These are phyloP conservation scores for Camelina hispida DNA, from an alignment of 345 rosid genomes.

Conservation along the genomic window DNA sequence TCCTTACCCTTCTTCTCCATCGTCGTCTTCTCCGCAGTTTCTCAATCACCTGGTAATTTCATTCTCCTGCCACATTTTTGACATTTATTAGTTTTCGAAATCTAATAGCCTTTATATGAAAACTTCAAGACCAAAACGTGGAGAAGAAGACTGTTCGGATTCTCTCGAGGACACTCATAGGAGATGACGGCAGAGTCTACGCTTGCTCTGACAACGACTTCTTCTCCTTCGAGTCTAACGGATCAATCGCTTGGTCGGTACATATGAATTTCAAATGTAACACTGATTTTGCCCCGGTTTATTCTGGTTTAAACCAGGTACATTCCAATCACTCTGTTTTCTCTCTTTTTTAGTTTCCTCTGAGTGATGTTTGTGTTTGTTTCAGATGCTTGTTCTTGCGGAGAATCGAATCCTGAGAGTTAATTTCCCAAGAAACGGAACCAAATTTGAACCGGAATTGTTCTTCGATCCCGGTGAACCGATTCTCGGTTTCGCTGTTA, in stretches of 20 bases:
- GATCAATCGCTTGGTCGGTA: conserved; percentile 76
- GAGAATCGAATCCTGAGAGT: conserved; percentile 71
- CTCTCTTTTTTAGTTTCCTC: conserved; percentile 1
- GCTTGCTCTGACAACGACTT: conserved; percentile 66
- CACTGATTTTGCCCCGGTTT: conserved; percentile 56
- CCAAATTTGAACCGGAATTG: conserved; percentile 54
- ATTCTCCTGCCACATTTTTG: neutral
- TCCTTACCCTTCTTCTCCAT: conserved; percentile 12
- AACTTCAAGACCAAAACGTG: conserved; percentile 42
- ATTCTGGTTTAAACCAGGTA: conserved; percentile 69
- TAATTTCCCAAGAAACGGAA: conserved; percentile 46
- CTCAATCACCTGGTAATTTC: conserved; percentile 24
- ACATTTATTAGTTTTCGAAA: neutral
- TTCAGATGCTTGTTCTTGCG: conserved; percentile 78
- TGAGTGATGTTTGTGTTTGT: neutral
- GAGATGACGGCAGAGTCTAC: conserved; percentile 70
- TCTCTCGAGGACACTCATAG: conserved; percentile 72
- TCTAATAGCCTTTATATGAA: neutral
- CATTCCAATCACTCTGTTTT: conserved; percentile 12
- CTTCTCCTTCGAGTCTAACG: conserved; percentile 74
- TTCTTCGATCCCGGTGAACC: conserved; percentile 68
- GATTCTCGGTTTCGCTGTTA: conserved; percentile 68
- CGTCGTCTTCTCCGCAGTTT: conserved; percentile 27
- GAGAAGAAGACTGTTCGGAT: conserved; percentile 37
- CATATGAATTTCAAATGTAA: conserved; percentile 69